Evolutionary conservation across 2,329 filamentous ascomycete species (phyloP).

Genomic region (Ramichloridium luteum): DNA sequence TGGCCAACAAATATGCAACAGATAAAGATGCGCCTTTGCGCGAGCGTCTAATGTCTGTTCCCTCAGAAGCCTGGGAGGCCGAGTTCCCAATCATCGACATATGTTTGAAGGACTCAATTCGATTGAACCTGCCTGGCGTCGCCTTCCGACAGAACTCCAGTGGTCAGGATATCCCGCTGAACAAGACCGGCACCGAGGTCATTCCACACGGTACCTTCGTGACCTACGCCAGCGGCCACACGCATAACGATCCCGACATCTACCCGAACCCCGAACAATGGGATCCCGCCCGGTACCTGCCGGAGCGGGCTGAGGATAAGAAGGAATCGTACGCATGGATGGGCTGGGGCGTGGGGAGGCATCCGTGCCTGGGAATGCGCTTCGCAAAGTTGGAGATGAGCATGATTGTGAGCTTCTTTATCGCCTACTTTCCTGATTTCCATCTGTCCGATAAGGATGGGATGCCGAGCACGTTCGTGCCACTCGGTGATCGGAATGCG

Average conservation of each 20-base stretch:
- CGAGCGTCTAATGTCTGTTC: conserved; percentile 32
- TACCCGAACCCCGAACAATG: conserved; percentile 39
- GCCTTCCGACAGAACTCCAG: conserved; percentile 42
- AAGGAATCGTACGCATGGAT: conserved; percentile 25
- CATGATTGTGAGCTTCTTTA: conserved; percentile 38
- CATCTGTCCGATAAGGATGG: neutral
- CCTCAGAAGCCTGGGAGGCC: conserved; percentile 43
- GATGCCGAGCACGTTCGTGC: conserved; percentile 14
- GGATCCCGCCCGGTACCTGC: conserved; percentile 40
- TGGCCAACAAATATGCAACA: conserved; percentile 31
- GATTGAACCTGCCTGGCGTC: conserved; percentile 37
- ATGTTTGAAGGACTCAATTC: conserved; percentile 43
- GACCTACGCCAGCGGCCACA: conserved; percentile 36
- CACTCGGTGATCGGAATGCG: conserved; percentile 2
- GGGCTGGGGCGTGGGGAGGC: conserved; percentile 28
- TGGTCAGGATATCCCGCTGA: conserved; percentile 34
- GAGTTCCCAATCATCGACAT: conserved; percentile 43
- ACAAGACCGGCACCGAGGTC: conserved; percentile 34
- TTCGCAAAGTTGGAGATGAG: conserved; percentile 44
- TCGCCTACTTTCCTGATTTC: conserved; percentile 33
- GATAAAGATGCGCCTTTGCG: conserved; percentile 24
- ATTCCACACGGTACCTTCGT: conserved; percentile 39
- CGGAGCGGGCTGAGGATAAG: conserved; percentile 38
- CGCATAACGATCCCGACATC: conserved; percentile 36
- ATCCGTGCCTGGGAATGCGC: conserved; percentile 33